A percentile compares a stretch with the other conserved stretches of the same genome.
Conservation (phyloP, 1,139 yeast genomes). For the Pichia sp. region DNA sequence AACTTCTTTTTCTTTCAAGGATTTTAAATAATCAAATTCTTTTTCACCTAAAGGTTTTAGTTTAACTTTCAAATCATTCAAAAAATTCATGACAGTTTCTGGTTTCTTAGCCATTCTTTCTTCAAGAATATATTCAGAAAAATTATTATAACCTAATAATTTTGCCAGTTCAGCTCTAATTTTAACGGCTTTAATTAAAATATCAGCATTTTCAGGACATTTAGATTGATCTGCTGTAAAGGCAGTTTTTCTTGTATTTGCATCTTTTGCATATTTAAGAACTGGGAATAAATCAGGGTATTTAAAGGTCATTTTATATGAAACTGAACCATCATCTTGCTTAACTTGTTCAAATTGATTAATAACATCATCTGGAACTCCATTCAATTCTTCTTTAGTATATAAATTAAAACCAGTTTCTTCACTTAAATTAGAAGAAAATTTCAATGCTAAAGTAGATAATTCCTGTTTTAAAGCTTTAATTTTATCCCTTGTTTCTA, state of each 20-base stretch:
- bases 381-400: constrained; percentile 59
- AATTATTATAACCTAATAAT: constrained; percentile 58
- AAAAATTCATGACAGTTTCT: constrained; percentile 51
- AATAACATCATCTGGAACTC: constrained; percentile 62
- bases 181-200: constrained; percentile 54
- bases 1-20: constrained; percentile 49
- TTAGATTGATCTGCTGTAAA: constrained; percentile 63
- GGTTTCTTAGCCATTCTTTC: constrained; percentile 75
- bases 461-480: constrained; percentile 54
- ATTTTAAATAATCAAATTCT: constrained; percentile 45
- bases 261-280: constrained; percentile 58
- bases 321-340: constrained; percentile 36
- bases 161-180: constrained; percentile 58
- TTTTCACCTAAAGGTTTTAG: constrained; percentile 51
- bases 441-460: constrained; percentile 51
- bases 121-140: constrained; percentile 64
- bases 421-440: constrained; percentile 62
- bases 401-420: constrained; percentile 57
- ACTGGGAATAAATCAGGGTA: constrained; percentile 77
- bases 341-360: constrained; percentile 47
- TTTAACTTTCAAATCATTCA: constrained; percentile 53
- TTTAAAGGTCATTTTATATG: constrained; percentile 67
- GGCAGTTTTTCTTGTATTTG: constrained; percentile 61
- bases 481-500: constrained; percentile 48
- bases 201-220: constrained; percentile 52